A percentile compares a stretch with the other conserved stretches of the same genome.
Conservation (phyloP, 768 basidiomycete species). For the Russula earlei region DNA sequence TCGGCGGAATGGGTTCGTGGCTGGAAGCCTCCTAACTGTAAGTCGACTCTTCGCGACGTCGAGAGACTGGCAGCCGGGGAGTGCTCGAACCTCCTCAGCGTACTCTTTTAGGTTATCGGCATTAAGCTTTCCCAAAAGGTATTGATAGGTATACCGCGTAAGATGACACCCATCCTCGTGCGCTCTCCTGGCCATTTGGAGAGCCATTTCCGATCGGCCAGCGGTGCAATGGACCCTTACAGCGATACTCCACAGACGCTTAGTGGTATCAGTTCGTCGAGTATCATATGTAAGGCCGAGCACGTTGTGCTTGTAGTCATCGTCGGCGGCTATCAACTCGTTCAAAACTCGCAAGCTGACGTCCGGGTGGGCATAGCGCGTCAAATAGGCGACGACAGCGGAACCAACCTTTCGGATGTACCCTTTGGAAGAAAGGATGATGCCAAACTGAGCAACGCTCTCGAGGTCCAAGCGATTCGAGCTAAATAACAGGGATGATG, state of each 20-base stretch:
- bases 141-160: conserved; percentile 29
- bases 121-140: conserved; percentile 25
- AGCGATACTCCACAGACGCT: conserved; percentile 29
- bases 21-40: neutral
- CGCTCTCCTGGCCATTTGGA: conserved; percentile 36
- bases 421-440: conserved; percentile 40
- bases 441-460: conserved; percentile 35
- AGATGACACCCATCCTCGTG: conserved; percentile 26
- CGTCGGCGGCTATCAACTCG: conserved; percentile 24
- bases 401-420: conserved; percentile 22
- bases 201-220: conserved; percentile 33
- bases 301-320: conserved; percentile 16
- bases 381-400: conserved; percentile 30
- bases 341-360: conserved; percentile 33
- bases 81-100: neutral
- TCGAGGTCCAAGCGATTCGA: conserved; percentile 27
- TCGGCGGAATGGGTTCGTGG: neutral
- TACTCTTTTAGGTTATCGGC: neutral
- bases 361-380: conserved; percentile 33
- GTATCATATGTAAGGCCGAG: neutral
- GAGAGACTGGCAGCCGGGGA: neutral
- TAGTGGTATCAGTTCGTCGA: conserved; percentile 1
- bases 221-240: conserved; percentile 34
- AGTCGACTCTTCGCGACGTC: conserved; percentile 4
- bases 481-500: conserved; percentile 28